A percentile compares a stretch with the other conserved stretches of the same genome.
These are phyloP conservation scores for Neonectria magnoliae DNA, from an alignment of 2,329 filamentous ascomycete species.

Conservation along the genomic window DNA sequence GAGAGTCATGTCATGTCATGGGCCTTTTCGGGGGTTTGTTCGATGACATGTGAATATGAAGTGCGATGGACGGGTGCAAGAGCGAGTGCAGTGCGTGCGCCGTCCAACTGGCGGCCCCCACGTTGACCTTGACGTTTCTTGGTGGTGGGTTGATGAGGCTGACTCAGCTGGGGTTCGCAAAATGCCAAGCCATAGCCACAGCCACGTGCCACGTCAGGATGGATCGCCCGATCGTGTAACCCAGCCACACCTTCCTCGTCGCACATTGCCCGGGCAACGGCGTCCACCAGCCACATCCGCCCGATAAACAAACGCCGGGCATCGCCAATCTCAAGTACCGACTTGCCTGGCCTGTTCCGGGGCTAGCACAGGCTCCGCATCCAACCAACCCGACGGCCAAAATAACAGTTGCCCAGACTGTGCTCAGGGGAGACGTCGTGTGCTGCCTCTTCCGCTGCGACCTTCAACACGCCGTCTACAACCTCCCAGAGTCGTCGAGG, in stretches of 20 bases:
- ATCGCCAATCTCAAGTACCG: conserved; percentile 38
- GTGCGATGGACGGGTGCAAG: not conserved
- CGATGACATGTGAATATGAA: conserved; percentile 24
- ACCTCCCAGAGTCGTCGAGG: conserved; percentile 24
- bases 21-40: not conserved
- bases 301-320: conserved; percentile 40
- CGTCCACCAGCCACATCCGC: conserved; percentile 1
- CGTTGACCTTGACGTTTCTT: conserved; percentile 22
- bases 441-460: conserved; percentile 14
- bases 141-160: conserved; percentile 2
- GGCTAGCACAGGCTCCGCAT: conserved; percentile 36
- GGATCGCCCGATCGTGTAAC: too few relatives aligned
- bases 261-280: conserved; percentile 35
- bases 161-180: conserved; percentile 16
- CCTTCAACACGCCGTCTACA: conserved; percentile 41
- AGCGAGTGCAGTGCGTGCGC: not conserved
- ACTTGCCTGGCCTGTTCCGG: conserved; percentile 20
- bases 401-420: conserved; percentile 39
- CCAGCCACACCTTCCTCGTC: conserved; percentile 3
- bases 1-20: conserved; percentile 14
- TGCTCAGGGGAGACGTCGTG: conserved; percentile 17
- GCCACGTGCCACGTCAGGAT: not conserved
- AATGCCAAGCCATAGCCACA: conserved; percentile 10
- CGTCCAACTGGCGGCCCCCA: conserved; percentile 19
- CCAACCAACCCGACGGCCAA: conserved; percentile 32